Conservation (phyloP, 257 asterid species). For the Petunia secreta region DNA sequence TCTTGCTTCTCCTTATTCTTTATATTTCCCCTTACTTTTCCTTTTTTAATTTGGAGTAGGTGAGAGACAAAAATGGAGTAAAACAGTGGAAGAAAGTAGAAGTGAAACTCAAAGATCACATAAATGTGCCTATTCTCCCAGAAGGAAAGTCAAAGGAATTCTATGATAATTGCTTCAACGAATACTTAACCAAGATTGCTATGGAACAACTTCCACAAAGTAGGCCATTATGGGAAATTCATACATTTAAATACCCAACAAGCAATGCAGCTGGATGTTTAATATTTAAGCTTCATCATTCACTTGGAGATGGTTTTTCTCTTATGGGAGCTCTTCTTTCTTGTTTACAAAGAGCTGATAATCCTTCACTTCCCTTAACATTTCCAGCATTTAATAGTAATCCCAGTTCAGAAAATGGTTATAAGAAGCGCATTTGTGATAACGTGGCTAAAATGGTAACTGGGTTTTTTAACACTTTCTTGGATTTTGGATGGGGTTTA, state of each 20-base stretch:
- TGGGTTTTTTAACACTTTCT: slow-evolving; percentile 34
- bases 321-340: slow-evolving; percentile 52
- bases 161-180: slow-evolving; percentile 44
- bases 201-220: slow-evolving; percentile 41
- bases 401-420: neutral
- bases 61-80: slow-evolving; percentile 36
- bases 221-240: slow-evolving; percentile 52
- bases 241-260: slow-evolving; percentile 44
- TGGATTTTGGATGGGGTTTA: slow-evolving; percentile 43
- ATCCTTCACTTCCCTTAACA: slow-evolving; percentile 45
- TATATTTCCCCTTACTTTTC: neutral
- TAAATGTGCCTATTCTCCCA: slow-evolving; percentile 36
- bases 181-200: slow-evolving; percentile 41
- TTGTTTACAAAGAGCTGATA: slow-evolving; percentile 46
- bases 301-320: slow-evolving; percentile 53
- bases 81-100: slow-evolving; percentile 44
- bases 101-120: slow-evolving; percentile 39
- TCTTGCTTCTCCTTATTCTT: neutral
- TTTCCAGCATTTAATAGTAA: slow-evolving; percentile 35
- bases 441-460: slow-evolving; percentile 20
- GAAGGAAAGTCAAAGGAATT: slow-evolving; percentile 34
- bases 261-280: slow-evolving; percentile 42
- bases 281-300: slow-evolving; percentile 48
- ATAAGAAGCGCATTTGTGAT: neutral
- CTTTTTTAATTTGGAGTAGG: slow-evolving; percentile 24